A percentile compares a stretch with the other conserved stretches of the same genome.
Evolutionary conservation across 257 asterid species (phyloP).

Genomic region (Fraxinus pennsylvanica): DNA sequence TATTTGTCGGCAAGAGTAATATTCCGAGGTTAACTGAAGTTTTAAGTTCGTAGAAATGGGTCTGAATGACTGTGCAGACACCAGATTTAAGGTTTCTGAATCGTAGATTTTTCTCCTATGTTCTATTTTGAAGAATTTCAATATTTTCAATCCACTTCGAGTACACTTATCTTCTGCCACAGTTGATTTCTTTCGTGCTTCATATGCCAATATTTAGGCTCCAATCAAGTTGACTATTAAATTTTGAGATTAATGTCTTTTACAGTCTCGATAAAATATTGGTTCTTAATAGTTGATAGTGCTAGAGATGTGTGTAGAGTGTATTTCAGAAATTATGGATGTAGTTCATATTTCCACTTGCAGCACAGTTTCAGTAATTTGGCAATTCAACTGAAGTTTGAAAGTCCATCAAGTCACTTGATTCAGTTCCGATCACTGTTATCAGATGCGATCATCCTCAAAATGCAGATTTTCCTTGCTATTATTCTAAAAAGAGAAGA

Average conservation of each 20-base stretch:
- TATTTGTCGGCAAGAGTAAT: no score
- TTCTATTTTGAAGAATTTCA: conserved; percentile 1
- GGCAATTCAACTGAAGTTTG: conserved; percentile 37
- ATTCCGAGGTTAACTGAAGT: not conserved
- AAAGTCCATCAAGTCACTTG: conserved; percentile 30
- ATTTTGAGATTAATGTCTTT: not conserved
- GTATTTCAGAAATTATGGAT: conserved; percentile 4
- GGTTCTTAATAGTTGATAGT: not conserved
- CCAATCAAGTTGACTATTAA: not conserved
- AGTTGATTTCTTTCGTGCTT: not conserved
- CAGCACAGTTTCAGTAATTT: conserved; percentile 51
- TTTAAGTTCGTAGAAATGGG: not conserved
- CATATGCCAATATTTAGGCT: not conserved
- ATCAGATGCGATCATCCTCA: conserved; percentile 68
- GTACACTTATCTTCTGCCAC: not conserved
- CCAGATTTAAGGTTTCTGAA: not conserved
- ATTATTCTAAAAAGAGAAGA: conserved; percentile 78
- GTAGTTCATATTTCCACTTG: conserved; percentile 15
- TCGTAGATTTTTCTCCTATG: not conserved
- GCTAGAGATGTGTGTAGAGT: not conserved
- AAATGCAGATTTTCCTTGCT: conserved; percentile 89
- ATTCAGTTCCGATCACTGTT: conserved; percentile 31
- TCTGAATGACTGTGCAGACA: not conserved
- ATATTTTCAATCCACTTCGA: not conserved
- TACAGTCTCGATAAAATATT: not conserved